Percentiles rank a stretch among this genome's conserved stretches.
These are phyloP conservation scores for Penicillium chermesinum DNA, from an alignment of 495 filamentous ascomycete species.

Conservation along the genomic window DNA sequence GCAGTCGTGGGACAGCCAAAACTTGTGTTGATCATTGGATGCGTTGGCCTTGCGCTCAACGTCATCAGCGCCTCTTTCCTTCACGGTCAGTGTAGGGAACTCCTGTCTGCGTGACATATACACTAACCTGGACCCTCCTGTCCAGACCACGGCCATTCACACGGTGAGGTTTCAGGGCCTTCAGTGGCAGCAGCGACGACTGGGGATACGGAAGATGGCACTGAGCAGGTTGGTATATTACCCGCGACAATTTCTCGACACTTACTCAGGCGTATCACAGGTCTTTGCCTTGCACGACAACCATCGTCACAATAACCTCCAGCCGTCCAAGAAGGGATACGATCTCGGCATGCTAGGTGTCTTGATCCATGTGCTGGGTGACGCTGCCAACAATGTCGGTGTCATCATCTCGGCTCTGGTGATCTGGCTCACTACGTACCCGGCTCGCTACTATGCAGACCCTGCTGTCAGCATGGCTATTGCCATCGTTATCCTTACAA, in stretches of 20 bases:
- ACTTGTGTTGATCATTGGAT: slow-evolving; percentile 72
- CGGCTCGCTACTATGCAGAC: slow-evolving; percentile 41
- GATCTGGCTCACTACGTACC: slow-evolving; percentile 37
- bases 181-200: no score
- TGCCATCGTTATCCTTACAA: slow-evolving; percentile 37
- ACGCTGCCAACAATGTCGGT: slow-evolving; percentile 43
- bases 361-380: slow-evolving; percentile 43
- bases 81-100: slow-evolving; percentile 47
- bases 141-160: slow-evolving; percentile 1
- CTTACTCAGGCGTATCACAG: neutral
- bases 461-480: slow-evolving; percentile 43
- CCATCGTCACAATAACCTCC: neutral
- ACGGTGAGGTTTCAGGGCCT: no score
- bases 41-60: slow-evolving; percentile 71
- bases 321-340: neutral
- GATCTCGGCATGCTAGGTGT: slow-evolving; percentile 46
- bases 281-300: slow-evolving; percentile 8
- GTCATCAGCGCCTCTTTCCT: slow-evolving; percentile 72
- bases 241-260: no score
- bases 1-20: slow-evolving; percentile 63
- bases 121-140: neutral
- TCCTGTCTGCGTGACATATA: neutral
- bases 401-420: slow-evolving; percentile 40
- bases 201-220: no score
- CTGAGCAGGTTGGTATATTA: no score